Percentiles rank a stretch among this genome's conserved stretches.
phyloP scores from a whole-genome alignment of 768 basidiomycete species.

The Boletus fagicola region DNA sequence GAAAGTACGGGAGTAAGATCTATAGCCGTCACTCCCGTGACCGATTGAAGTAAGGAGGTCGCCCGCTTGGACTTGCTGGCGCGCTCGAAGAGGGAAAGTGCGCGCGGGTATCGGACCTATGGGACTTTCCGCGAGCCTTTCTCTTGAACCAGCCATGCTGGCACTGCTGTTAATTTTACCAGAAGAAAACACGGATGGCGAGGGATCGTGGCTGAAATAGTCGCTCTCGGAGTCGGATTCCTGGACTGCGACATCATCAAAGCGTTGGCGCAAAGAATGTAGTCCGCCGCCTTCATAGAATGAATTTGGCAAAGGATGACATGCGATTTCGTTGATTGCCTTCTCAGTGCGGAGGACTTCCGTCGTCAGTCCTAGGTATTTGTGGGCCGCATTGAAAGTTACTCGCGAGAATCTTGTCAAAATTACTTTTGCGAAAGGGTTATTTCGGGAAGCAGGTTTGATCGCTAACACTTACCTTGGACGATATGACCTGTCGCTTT shows the following conservation, averaged over 20 bases:
- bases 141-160: constrained; percentile 21
- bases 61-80: constrained; percentile 69
- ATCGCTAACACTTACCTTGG: constrained; percentile 54
- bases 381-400: constrained; percentile 96
- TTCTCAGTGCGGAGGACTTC: constrained; percentile 97
- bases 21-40: constrained; percentile 45
- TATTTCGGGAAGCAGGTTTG: constrained; percentile 9
- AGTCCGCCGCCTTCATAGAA: constrained; percentile 95
- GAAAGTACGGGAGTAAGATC: constrained; percentile 45
- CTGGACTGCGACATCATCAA: constrained; percentile 55
- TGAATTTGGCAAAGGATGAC: constrained; percentile 84
- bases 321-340: constrained; percentile 95
- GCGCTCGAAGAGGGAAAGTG: constrained; percentile 31
- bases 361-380: constrained; percentile 90
- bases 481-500: constrained; percentile 97
- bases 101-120: constrained; percentile 14
- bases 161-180: constrained; percentile 17
- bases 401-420: constrained; percentile 95
- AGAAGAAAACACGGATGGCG: constrained; percentile 21
- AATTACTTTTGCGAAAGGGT: constrained; percentile 58
- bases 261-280: constrained; percentile 86
- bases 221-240: constrained; percentile 53
- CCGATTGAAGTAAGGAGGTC: constrained; percentile 66
- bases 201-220: constrained; percentile 44
- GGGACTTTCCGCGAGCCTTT: constrained; percentile 27